A percentile compares a stretch with the other conserved stretches of the same genome.
These are phyloP conservation scores for Chloropicon primus DNA, from an alignment of 139 green algal genomes.

Conservation along the genomic window DNA sequence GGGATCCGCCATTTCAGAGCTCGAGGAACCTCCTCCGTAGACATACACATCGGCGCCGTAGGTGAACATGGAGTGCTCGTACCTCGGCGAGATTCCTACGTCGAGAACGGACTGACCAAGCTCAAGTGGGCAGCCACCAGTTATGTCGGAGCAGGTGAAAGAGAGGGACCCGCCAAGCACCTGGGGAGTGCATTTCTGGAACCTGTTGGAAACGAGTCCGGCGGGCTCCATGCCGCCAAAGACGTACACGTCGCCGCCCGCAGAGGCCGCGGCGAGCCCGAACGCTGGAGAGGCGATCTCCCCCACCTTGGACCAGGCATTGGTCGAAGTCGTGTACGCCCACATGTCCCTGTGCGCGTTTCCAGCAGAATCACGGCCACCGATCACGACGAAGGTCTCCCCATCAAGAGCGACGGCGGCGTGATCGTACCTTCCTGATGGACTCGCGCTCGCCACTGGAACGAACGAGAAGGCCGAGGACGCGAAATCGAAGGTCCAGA, in stretches of 20 bases:
- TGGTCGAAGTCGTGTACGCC: constrained; percentile 1
- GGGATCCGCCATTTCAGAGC: too few species aligned
- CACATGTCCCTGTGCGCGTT: constrained; percentile 13
- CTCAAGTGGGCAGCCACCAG: neutral
- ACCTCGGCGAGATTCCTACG: neutral
- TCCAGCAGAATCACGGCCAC: constrained; percentile 1
- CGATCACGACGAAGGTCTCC: constrained; percentile 9
- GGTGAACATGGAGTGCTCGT: neutral
- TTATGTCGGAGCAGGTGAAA: neutral
- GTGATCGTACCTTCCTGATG: constrained; percentile 14
- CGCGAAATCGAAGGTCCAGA: constrained; percentile 16
- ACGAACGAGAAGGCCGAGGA: constrained; percentile 5
- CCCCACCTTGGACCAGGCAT: constrained; percentile 3
- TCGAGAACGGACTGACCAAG: neutral
- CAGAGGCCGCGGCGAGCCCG: constrained; percentile 1
- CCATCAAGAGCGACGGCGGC: constrained; percentile 2
- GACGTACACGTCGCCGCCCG: constrained; percentile 1
- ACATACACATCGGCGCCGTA: neutral
- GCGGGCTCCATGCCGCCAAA: constrained; percentile 8
- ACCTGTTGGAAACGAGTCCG: neutral
- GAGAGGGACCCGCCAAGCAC: too few species aligned
- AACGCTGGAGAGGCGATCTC: constrained; percentile 2
- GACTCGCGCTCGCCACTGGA: neutral
- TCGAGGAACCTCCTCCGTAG: too few species aligned
- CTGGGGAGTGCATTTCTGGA: neutral